phyloP scores from a whole-genome alignment of 2,329 filamentous ascomycete genomes.

The Escovopsis sp. region DNA sequence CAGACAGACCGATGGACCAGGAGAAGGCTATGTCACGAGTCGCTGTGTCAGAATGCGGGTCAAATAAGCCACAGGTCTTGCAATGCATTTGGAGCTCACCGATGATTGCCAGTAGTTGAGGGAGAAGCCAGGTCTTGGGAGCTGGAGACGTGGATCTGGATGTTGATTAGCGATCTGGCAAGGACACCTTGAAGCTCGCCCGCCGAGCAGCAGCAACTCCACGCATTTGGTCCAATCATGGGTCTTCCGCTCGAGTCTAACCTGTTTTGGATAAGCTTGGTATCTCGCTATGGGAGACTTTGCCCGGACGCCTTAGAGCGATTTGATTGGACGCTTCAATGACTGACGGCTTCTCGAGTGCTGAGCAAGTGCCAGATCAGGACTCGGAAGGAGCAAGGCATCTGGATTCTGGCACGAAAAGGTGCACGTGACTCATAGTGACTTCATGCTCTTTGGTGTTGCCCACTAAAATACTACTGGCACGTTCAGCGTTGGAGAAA shows the following conservation, averaged over 20 bases:
- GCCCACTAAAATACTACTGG: neutral
- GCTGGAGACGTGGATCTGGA: too few species aligned
- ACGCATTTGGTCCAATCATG: neutral
- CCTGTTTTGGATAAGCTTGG: neutral
- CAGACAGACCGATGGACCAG: neutral
- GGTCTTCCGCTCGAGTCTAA: neutral
- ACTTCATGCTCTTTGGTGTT: neutral
- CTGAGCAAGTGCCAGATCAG: too few species aligned
- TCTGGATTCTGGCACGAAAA: too few species aligned
- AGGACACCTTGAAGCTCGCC: neutral
- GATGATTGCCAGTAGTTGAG: neutral
- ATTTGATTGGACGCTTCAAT: too few species aligned
- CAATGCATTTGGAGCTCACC: neutral
- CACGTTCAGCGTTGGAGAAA: neutral
- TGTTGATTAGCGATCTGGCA: neutral
- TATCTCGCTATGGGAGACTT: too few species aligned
- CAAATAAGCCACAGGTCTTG: too few species aligned
- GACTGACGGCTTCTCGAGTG: too few species aligned
- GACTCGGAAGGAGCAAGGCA: too few species aligned
- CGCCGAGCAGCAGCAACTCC: neutral
- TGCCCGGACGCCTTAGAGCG: too few species aligned
- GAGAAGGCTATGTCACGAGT: too few species aligned
- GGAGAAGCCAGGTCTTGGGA: neutral
- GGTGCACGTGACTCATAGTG: neutral
- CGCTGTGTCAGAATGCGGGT: too few species aligned